These are phyloP conservation scores for Phytophthora sojae DNA, from an alignment of 352 stramenopile genomes.

Conservation along the genomic window DNA sequence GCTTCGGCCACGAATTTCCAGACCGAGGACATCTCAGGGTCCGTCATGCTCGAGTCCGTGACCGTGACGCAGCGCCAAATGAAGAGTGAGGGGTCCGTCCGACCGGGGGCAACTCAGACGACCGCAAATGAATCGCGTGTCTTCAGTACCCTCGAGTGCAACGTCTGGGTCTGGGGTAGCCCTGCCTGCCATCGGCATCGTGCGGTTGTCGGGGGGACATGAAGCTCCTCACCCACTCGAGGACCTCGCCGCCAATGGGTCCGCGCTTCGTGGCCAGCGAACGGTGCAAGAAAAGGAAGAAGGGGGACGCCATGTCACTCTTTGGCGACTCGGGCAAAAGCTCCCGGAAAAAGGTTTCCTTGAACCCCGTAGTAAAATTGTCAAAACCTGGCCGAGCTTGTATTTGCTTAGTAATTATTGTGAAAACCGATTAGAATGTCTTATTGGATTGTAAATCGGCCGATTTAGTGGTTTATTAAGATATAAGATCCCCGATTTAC, in stretches of 20 bases:
- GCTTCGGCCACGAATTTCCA: conserved; percentile 22
- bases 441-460: no score
- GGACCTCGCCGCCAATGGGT: not conserved
- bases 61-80: conserved; percentile 3
- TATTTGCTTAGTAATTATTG: no score
- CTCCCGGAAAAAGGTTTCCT: not conserved
- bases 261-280: not conserved
- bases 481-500: no score
- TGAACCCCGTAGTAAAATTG: no score
- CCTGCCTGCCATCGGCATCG: not conserved
- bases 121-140: not conserved
- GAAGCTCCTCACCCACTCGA: not conserved
- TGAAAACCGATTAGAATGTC: no score
- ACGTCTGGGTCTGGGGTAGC: not conserved
- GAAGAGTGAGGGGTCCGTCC: conserved; percentile 3
- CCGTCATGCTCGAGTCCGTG: conserved; percentile 12
- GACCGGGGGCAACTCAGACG: not conserved
- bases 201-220: conserved; percentile 15
- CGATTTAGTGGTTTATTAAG: no score
- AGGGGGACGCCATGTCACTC: not conserved
- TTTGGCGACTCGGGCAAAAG: not conserved
- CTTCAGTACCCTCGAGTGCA: not conserved
- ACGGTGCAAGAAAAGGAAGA: conserved; percentile 6
- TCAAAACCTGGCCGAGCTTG: no score
- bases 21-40: conserved; percentile 15